phyloP scores from a whole-genome alignment of 116 monocot genomes.

The Zostera marina region DNA sequence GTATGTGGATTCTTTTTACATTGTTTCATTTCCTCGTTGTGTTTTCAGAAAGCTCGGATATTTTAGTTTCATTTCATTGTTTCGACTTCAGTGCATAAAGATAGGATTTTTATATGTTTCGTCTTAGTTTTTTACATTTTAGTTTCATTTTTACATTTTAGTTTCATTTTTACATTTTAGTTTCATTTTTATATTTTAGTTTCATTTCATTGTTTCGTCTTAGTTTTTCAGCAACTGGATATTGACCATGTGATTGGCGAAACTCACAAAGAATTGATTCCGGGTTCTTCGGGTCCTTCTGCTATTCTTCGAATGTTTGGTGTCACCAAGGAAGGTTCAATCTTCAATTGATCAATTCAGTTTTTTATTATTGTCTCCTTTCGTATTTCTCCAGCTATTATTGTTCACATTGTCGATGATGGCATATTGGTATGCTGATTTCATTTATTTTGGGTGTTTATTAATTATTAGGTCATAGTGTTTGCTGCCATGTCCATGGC shows the following conservation, averaged over 20 bases:
- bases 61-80: no score
- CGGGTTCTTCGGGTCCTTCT: slow-evolving; percentile 53
- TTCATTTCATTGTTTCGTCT: no score
- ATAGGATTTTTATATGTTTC: no score
- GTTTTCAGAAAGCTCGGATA: no score
- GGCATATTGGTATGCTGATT: no score
- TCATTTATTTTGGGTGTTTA: slow-evolving; percentile 5
- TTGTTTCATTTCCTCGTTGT: no score
- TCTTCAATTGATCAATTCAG: neutral
- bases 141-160: no score
- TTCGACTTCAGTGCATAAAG: no score
- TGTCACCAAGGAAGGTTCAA: slow-evolving; percentile 79
- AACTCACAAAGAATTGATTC: slow-evolving; percentile 58
- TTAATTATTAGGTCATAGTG: slow-evolving; percentile 56
- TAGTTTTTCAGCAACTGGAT: slow-evolving; percentile 95
- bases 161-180: no score
- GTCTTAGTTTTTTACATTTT: no score
- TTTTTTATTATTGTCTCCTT: neutral
- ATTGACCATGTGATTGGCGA: slow-evolving; percentile 93
- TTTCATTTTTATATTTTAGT: no score
- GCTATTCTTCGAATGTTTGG: slow-evolving; percentile 95
- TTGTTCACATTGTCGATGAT: no score
- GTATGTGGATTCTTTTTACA: slow-evolving; percentile 14
- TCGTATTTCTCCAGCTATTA: neutral
- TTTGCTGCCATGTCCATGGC: slow-evolving; percentile 91